These are phyloP conservation scores for Zasmidium angulare DNA, from an alignment of 2,329 filamentous ascomycete genomes.

Conservation along the genomic window DNA sequence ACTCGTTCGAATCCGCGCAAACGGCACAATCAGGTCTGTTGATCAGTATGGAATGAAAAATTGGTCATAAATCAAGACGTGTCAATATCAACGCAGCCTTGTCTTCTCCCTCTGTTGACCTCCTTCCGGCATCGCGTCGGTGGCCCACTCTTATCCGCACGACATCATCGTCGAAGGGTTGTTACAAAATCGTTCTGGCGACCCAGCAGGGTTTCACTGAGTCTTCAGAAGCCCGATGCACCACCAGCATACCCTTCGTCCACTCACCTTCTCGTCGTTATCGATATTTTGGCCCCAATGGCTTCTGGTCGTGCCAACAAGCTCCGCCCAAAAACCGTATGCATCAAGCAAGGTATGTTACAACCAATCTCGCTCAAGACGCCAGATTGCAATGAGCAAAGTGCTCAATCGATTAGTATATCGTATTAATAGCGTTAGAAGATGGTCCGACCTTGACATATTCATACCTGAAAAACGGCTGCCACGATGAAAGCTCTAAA, in stretches of 20 bases:
- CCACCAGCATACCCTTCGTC: neutral
- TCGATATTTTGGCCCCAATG: neutral
- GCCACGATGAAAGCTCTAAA: too few relatives aligned
- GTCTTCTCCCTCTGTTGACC: neutral
- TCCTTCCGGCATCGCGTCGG: neutral
- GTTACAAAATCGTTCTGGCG: neutral
- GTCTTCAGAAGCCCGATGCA: neutral
- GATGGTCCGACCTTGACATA: too few relatives aligned
- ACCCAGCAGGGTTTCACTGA: neutral
- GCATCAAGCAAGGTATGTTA: neutral
- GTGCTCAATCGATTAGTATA: too few relatives aligned
- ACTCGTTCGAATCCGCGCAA: slow-evolving; percentile 23
- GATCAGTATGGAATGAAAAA: neutral
- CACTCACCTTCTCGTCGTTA: neutral
- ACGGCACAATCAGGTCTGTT: neutral
- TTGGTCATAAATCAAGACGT: neutral
- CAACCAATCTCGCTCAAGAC: too few relatives aligned
- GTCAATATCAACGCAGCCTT: neutral
- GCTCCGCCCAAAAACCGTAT: neutral
- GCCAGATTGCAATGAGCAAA: too few relatives aligned
- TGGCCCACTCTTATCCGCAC: neutral
- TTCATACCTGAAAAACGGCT: too few relatives aligned
- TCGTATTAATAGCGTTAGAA: too few relatives aligned
- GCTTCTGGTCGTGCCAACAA: neutral
- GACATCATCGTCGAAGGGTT: neutral